phyloP scores from a whole-genome alignment of 2,329 filamentous ascomycete species.

The Microcyclosporella mali region DNA sequence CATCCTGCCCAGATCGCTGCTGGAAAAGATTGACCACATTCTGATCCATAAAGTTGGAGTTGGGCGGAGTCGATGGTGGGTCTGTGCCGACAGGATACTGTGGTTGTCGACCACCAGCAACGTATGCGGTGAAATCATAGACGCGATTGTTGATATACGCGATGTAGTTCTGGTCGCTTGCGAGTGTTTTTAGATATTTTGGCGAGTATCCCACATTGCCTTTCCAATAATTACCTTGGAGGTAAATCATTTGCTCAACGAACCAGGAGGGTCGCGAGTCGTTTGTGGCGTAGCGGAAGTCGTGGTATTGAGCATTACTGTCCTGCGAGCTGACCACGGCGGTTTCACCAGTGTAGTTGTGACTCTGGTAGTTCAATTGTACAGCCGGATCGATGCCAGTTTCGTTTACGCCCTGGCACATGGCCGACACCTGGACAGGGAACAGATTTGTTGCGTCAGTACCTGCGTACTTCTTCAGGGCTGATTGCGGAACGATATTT shows the following conservation, averaged over 20 bases:
- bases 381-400: conserved; percentile 65
- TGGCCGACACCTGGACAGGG: conserved; percentile 85
- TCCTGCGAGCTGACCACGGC: conserved; percentile 62
- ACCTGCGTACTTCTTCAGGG: conserved; percentile 75
- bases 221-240: conserved; percentile 75
- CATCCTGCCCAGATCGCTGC: conserved; percentile 66
- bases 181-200: conserved; percentile 67
- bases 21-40: conserved; percentile 72
- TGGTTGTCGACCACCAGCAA: conserved; percentile 65
- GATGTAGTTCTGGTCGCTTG: conserved; percentile 49
- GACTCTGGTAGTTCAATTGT: conserved; percentile 73
- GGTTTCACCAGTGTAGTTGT: conserved; percentile 66
- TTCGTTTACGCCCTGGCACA: conserved; percentile 71
- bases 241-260: conserved; percentile 72
- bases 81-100: conserved; percentile 50
- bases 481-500: conserved; percentile 52
- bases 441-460: conserved; percentile 83
- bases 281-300: conserved; percentile 80
- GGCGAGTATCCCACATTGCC: conserved; percentile 79
- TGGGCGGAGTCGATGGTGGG: conserved; percentile 40
- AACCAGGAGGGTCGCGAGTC: conserved; percentile 89
- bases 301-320: conserved; percentile 74
- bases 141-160: conserved; percentile 73
- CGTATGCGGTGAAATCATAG: conserved; percentile 85
- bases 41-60: conserved; percentile 74